phyloP scores from a whole-genome alignment of 2,329 filamentous ascomycete genomes.

The Nemania sp. region DNA sequence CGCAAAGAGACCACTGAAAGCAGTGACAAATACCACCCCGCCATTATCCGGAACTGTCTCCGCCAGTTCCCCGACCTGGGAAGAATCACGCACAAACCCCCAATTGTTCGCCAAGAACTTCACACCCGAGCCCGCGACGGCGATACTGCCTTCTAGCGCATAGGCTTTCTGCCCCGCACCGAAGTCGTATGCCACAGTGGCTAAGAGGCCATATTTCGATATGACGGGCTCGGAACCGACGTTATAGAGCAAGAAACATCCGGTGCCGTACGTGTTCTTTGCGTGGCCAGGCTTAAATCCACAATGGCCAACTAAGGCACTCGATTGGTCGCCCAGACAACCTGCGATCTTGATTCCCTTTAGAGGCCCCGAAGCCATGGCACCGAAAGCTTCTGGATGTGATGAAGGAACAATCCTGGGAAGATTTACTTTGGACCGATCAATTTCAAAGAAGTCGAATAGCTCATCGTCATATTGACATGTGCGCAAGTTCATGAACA shows the following conservation, averaged over 20 bases:
- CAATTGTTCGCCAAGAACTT: conserved; percentile 73
- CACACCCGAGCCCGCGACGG: conserved; percentile 79
- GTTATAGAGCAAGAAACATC: conserved; percentile 88
- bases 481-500: conserved; percentile 90
- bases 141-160: conserved; percentile 82
- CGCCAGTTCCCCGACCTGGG: conserved; percentile 56
- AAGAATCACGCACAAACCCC: conserved; percentile 58
- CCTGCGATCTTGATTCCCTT: conserved; percentile 77
- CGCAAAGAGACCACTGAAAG: conserved; percentile 88
- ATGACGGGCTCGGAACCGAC: conserved; percentile 84
- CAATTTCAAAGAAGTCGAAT: conserved; percentile 77
- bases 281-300: conserved; percentile 81
- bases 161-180: conserved; percentile 66
- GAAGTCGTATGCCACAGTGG: conserved; percentile 88
- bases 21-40: conserved; percentile 84
- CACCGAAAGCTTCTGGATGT: conserved; percentile 72
- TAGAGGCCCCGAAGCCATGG: conserved; percentile 66
- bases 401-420: conserved; percentile 86
- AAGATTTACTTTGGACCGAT: conserved; percentile 68
- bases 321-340: conserved; percentile 84
- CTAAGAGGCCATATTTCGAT: conserved; percentile 78
- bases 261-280: conserved; percentile 91
- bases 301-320: conserved; percentile 82
- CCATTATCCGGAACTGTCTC: conserved; percentile 70
- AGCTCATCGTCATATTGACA: conserved; percentile 79